Base-by-base conservation (phyloP, 2,329 filamentous ascomycete genomes). In the Nigrograna mackinnonii region DNA sequence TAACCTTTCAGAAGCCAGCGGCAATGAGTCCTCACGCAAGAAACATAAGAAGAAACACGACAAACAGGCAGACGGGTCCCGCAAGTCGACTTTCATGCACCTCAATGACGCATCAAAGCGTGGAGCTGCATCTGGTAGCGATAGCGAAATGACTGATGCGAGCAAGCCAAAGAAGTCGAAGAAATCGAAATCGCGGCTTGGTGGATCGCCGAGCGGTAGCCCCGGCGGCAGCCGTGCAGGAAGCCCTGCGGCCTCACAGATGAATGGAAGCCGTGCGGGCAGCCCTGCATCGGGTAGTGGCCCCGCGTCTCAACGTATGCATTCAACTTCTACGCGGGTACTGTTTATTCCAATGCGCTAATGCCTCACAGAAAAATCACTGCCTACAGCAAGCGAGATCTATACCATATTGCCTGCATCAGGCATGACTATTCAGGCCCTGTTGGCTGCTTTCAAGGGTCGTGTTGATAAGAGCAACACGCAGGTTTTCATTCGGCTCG, bases 1-100 rank as follows among this genome's bases (percentile, higher is more conserved):
- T 3, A 87, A 91, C 51, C 78, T 88, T 22, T 96, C 91, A 2
- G 92, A 97, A 64, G 90, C 90, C 7, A 95, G 90, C 64, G 92
- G 90, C 39, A 95, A 91, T 55, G 92, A 97, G 66, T 92, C 89
- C 1, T 83, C 85, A 18, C 86, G 87, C 52, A 91, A 94, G 71
- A 89, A 89, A 73, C 64, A 68, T 24, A 75, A 73, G 57, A 71
- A 72, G 56, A 62, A 62, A 32, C 61, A 60, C 40, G 54, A 52
- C 18, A 60, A 55, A 40, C 51, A 62, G 16, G 36, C 42, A 19
- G 55, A 64, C 32, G 54, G 53, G 17, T 57, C 56, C 14, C 58
- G 56, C 28, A 64, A 62, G 43, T 53, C 50, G 4, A 40, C 54
- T 6, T 44, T 57, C 59, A 46, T 46, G 35, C 40, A 52, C 22